Base-by-base conservation (phyloP, 2,329 filamentous ascomycete genomes). In the Calonectria pseudoreteaudii region DNA sequence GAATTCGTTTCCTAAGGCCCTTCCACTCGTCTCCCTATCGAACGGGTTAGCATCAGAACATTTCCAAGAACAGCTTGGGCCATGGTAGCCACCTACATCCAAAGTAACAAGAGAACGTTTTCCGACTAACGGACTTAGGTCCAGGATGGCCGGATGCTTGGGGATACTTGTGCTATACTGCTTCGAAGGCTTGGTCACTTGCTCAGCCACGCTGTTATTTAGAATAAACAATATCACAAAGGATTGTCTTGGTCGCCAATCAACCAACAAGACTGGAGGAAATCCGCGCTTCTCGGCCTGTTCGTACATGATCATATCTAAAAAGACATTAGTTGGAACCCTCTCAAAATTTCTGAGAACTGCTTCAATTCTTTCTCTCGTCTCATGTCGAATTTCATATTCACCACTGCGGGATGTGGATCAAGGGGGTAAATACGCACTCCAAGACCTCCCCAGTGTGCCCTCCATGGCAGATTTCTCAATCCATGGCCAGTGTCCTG, bases 401-500 rank as follows among this genome's bases (percentile, higher is more conserved):
- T 34, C 28, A 18, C 30, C 18, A 34, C 30, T 30, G 28, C 28
- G 28, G 52, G 28, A 9, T 30, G 34, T 56, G n/a, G 28, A 11
- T 41, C n/a, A 4, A 18, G 18, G 20, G 56, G 36, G n/a, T 62
- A 23, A 23, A 26, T 62, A 62, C 56, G 36, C 38, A 62, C 56
- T 62, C 56, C 56, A 62, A 28, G 56, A 62, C 23, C 56, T 41
- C 26, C 56, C 56, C 14, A 38, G 4, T 36, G 26, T 26, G 3
- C 56, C 56, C 23, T 38, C 56, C 23, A 62, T 28, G 2, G 56
- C 56, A 20, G 56, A 62, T 10, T 38, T 62, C 23, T 62, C 56
- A 30, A 62, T 62, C 56, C 56, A 62, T 62, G 56, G 56, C 56
- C 56, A 62, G 34, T 62, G 56, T 62, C 56, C 56, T 10, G 56